Conservation (phyloP, 208 protist genomes). For the Trypanosoma avium region DNA sequence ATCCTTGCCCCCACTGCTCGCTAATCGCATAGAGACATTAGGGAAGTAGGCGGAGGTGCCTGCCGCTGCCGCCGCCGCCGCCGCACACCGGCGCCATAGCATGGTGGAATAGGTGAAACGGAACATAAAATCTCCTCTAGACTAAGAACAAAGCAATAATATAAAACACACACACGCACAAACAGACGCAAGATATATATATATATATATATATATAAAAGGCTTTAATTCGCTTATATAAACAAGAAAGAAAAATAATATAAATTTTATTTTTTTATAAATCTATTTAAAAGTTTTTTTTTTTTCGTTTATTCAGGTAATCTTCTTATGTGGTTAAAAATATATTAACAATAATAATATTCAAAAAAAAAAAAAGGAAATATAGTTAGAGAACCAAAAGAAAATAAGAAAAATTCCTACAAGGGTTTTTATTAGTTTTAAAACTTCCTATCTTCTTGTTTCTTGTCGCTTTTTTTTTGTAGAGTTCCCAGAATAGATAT, state of each 20-base stretch:
- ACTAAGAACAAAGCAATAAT: too few relatives aligned
- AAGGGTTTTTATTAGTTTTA: too few relatives aligned
- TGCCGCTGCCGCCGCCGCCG: neutral
- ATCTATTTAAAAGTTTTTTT: neutral
- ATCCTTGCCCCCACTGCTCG: slow-evolving; percentile 70
- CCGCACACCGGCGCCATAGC: slow-evolving; percentile 4
- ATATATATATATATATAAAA: too few relatives aligned
- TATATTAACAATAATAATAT: neutral
- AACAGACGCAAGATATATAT: too few relatives aligned
- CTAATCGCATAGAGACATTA: slow-evolving; percentile 26
- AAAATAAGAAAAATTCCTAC: too few relatives aligned
- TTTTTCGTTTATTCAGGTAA: neutral
- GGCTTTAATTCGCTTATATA: too few relatives aligned
- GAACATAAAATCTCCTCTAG: slow-evolving; percentile 8
- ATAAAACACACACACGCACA: too few relatives aligned
- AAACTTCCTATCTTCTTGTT: too few relatives aligned
- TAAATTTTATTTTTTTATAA: neutral
- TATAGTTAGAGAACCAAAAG: too few relatives aligned
- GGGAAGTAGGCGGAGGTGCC: slow-evolving; percentile 11
- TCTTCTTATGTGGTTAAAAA: too few relatives aligned
- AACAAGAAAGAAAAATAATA: neutral
- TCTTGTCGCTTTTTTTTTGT: too few relatives aligned
- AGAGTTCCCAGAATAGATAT: too few relatives aligned
- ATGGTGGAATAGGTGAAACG: slow-evolving; percentile 9
- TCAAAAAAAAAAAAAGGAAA: neutral